Evolutionary conservation across 2,329 filamentous ascomycete genomes (phyloP), one percentile per base, ranked within the genome.

Genomic region (Fusarium cicatricum): DNA sequence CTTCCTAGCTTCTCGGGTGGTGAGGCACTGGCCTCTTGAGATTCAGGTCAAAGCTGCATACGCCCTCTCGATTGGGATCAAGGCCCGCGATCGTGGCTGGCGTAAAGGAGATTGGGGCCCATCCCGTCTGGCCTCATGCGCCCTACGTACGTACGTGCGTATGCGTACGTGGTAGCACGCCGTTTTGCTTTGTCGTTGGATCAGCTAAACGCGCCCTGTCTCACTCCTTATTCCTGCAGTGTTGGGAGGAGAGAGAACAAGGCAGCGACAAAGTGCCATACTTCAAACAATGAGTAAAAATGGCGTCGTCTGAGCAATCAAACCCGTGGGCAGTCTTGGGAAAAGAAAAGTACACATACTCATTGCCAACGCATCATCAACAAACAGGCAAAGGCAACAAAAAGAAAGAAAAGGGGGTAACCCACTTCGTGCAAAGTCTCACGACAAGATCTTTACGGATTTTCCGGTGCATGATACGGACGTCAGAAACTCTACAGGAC

Each of bases 61-160:
- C 50, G 54, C 60, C 64, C 48, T 55, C 65, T 63, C 58, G 54
- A 66, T 67, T 64, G 37, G 65, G 62, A 46, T 51, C 46, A 42
- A 53, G 38, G 57, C 42, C 65, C 60, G 64, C 58, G 54, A 66
- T 62, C 36, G 64, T 67, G 65, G 65, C 65, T 67, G 62, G 62
- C 64, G 60, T 50, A 66, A 62, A 59, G 54, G 62, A 64, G 64
- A 64, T 67, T 67, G 42, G 52, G 38, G 12, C 52, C 39, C n/a
- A n/a, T n/a, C n/a, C 53, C 60, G 50, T 54, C 47, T 48, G 52
- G 55, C 52, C 50, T 42, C 45, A 50, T 52, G 38, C 49, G 42
- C 44, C 36, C 52, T 31, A 23, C n/a, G n/a, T n/a, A n/a, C n/a
- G n/a, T n/a, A n/a, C n/a, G n/a, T n/a, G n/a, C n/a, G n/a, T n/a